Evolutionary conservation across 129 eudicot species (phyloP).

Genomic region (Glebionis coronaria): DNA sequence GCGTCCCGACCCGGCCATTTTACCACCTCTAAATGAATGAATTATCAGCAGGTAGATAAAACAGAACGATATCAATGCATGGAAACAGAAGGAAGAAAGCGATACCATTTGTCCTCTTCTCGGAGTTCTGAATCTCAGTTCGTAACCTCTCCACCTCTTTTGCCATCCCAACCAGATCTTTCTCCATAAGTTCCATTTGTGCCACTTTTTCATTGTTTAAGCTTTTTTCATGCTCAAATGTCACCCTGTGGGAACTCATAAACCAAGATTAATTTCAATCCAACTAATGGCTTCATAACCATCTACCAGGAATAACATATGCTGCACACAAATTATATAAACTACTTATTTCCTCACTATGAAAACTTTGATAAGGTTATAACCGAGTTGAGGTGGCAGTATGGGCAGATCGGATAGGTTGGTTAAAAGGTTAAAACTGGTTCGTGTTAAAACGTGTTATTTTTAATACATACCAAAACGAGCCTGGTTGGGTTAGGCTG

Average conservation of each 20-base stretch:
- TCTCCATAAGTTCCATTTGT: conserved; percentile 67
- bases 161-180: background rate
- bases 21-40: too few relatives aligned
- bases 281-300: background rate
- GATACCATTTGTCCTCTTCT: conserved; percentile 69
- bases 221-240: conserved; percentile 68
- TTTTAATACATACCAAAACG: background rate
- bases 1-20: too few relatives aligned
- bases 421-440: too few relatives aligned
- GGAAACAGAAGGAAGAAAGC: too few relatives aligned
- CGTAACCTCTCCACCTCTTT: too few relatives aligned
- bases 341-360: background rate
- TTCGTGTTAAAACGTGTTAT: too few relatives aligned
- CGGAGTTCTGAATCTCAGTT: conserved; percentile 31
- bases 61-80: too few relatives aligned
- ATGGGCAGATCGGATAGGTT: too few relatives aligned
- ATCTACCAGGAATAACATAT: background rate
- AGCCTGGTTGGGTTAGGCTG: background rate
- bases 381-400: too few relatives aligned
- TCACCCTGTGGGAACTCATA: conserved; percentile 35
- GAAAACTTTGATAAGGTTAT: too few relatives aligned
- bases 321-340: too few relatives aligned
- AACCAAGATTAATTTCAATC: conserved; percentile 12
- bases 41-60: too few relatives aligned
- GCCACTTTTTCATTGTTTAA: conserved; percentile 62